Base-by-base conservation (phyloP, 2,329 filamentous ascomycete genomes). In the Aschersonia sp. region DNA sequence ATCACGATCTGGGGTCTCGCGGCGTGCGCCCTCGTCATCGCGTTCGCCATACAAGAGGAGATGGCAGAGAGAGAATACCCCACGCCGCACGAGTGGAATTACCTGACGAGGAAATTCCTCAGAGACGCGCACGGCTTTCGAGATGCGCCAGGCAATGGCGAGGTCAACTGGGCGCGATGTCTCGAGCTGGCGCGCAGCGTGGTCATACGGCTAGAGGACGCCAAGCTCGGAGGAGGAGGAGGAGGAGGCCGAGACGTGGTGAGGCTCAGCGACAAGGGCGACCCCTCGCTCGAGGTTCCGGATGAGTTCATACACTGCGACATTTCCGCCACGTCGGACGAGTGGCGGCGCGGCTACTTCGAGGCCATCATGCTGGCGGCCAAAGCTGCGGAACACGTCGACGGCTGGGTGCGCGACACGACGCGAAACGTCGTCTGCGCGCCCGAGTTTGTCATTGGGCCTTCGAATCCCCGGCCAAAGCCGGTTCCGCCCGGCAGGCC, bases 301-400 rank as follows among this genome's bases (percentile, higher is more conserved):
- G 84, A 76, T 0, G 61, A 90, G 44, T 62, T 68, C 32, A 73
- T 80, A 49, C 71, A 78, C 0, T 79, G 78, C 53, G 86, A 95
- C 59, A 69, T 92, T 48, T 77, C 77, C 1, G 73, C 66, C 6
- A 94, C 88, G 68, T 83, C 80, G 52, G 87, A 94, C 63, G 72
- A 83, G 45, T 97, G 89, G 90, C 73, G 83, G 56, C 73, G 86
- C 48, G 88, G 87, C 1, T 97, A 97, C 64, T 88, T 83, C 58
- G 80, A 94, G 57, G 75, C 81, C 4, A 66, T 95, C 44, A 86
- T 95, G 78, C 74, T 83, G 9, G 78, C 79, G 50, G 89, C 83
- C 1, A 77, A 78, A 53, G 79, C 82, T 0, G 81, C 87, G 5
- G 89, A 95, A 64, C 79, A 89, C 54, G 67, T 94, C 30, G 86